These are phyloP conservation scores for Verticillium nubilum DNA, from an alignment of 2,329 filamentous ascomycete genomes.

Conservation along the genomic window DNA sequence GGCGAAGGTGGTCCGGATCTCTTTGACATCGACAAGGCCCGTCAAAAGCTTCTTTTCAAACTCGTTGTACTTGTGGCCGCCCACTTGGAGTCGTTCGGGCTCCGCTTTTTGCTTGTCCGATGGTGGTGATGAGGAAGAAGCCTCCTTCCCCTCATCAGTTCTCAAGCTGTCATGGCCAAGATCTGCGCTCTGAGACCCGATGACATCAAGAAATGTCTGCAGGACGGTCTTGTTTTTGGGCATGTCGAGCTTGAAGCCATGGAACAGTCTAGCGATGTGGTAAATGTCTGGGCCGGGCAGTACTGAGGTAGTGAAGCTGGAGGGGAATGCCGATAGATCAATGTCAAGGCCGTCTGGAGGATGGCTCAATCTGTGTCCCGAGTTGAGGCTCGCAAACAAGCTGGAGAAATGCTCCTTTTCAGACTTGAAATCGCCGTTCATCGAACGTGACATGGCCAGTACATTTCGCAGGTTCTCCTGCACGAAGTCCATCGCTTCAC, in stretches of 20 bases:
- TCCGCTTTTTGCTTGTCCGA: constrained; percentile 6
- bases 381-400: background rate
- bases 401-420: background rate
- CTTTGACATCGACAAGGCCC: constrained; percentile 75
- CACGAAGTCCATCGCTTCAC: constrained; percentile 29
- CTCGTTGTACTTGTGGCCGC: constrained; percentile 49
- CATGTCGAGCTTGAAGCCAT: constrained; percentile 2
- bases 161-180: constrained; percentile 1
- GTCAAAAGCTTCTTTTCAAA: constrained; percentile 79
- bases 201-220: constrained; percentile 13
- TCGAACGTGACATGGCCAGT: constrained; percentile 36
- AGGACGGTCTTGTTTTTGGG: constrained; percentile 1
- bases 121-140: constrained; percentile 7
- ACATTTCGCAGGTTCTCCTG: constrained; percentile 42
- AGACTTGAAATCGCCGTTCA: constrained; percentile 16
- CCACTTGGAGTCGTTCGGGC: constrained; percentile 9
- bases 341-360: background rate
- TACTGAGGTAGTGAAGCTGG: constrained; percentile 17
- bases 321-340: constrained; percentile 2
- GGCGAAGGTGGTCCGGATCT: constrained; percentile 80
- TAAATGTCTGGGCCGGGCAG: constrained; percentile 33
- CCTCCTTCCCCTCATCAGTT: constrained; percentile 13
- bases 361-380: background rate
- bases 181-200: constrained; percentile 11
- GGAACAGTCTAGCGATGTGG: constrained; percentile 24